Evolutionary conservation across 2,329 filamentous ascomycete species (phyloP), one percentile per base, ranked within the genome.

Genomic region (Botryotinia convoluta): DNA sequence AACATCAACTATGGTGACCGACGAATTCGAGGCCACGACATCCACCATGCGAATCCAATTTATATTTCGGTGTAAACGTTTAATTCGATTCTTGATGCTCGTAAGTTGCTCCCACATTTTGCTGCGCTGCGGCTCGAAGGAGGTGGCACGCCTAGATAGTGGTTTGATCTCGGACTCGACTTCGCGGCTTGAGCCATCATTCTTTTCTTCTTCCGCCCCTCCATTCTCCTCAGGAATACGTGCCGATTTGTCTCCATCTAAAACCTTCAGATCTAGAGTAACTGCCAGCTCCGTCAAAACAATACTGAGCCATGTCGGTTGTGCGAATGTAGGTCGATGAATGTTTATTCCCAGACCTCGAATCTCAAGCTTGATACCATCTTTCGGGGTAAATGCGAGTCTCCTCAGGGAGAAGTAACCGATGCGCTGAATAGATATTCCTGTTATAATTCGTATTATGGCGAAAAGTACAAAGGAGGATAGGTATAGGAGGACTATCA

Each of bases 261-360:
- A 83, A 65, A 89, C 87, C 74, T 88, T 87, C 63, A 94, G 85
- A 80, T 99, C 93, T 61, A 98, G 82, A 0, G 93, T 97, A 69
- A 99, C 87, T 68, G 91, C 92, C 68, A 98, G 85, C 81, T 98
- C 96, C 79, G 90, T 93, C 74, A 99, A 84, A 14, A 96, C 93
- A 69, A 99, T 87, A 81, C 95, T 98, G 78, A 97, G 85, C 94
- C 95, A 98, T 75, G 97, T 98, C 62, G 96, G 96, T 82, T 98
- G 94, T 64, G 95, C 94, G 83, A 99, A 98, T 9, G 96, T 98
- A 20, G 96, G 96, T 7, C 95, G 91, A 83, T 99, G 96, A 76
- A 98, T 83, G 73, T 93, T 92, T 78, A 99, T 86, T 62, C 96
- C 94, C 70, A 99, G 86, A 69, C 95, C 93, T 69, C 96, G 91